Evolutionary conservation across 129 eudicot genomes (phyloP), one percentile per base, ranked within the genome.

Genomic region (Tagetes patula): DNA sequence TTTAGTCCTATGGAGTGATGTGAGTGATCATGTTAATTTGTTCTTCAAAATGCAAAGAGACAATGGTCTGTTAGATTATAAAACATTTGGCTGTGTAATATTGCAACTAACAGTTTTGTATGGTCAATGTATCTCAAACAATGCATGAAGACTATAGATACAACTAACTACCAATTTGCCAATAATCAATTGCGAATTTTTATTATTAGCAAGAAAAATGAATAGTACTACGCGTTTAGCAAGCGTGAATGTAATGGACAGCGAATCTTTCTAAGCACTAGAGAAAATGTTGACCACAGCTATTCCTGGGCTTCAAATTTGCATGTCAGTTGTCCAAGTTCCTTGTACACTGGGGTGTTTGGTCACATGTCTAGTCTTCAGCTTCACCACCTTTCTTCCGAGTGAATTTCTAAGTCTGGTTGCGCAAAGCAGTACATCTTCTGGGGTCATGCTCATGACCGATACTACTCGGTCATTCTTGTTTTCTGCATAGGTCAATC

Each of bases 301-400:
- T 46, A 32, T 73, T 73, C 8, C n/a, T 11, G 61, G 47, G 56
- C 65, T 69, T 84, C 81, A 88, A 42, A 87, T 61, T 78, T 85
- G 77, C 79, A 84, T 27, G 71, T 36, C 85, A 0, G 96, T 93
- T n/a, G 90, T 82, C 98, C 98, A 93, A 33, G 96, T 93, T 40
- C 98, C 98, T 84, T 93, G 98, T 37, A 93, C 98, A 40, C 96
- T 93, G 6, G 98, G 96, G 79, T 93, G 84, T 56, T 82, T 84
- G 7, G 98, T 89, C 7, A 87, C 95, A 79, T 89, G 98, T 62
- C 98, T 84, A 0, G 95, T 89, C 90, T 82, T 89, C 74, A 93
- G 85, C 89, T 93, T 89, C 85, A 89, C 84, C 85, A 93, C 98
- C 72, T 93, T 93, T 72, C 96, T 84, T 69, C 98, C 98, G 52